Base-by-base conservation (phyloP, 2,329 filamentous ascomycete species). In the Clarireedia sp. region DNA sequence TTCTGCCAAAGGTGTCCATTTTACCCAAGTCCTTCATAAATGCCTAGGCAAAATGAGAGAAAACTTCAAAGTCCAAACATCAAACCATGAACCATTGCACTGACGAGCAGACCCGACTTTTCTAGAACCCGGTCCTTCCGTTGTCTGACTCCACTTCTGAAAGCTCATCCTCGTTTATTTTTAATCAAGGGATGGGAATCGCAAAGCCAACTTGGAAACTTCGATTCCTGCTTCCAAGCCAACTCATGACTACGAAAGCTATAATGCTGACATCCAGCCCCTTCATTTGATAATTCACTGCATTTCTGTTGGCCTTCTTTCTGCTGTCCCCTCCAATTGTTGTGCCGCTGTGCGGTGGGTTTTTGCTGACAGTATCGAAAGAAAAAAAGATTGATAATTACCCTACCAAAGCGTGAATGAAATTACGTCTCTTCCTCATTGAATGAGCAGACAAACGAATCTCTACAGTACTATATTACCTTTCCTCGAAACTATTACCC, bases 351-450 rank as follows among this genome's bases (percentile, higher is more conserved):
- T 43, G 17, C 40, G n/a, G 16, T n/a, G 10, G 36, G 24, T 33
- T 37, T 14, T 54, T 45, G 46, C 60, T 61, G 56, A 62, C 59
- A 48, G 45, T 48, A 26, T 44, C 45, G 24, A 52, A 40, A 40
- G 14, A 5, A 40, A 40, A 40, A 5, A 41, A 47, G n/a, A 48
- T 48, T 38, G 45, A 57, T 53, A 48, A 37, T 48, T 56, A 26
- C 24, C 24, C n/a, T n/a, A n/a, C n/a, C 24, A 26, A 26, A 7
- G 24, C 24, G 24, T 26, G 24, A 7, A 7, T 26, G 24, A 26
- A 26, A 26, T 6, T 26, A 26, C 8, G 8, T 26, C 24, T 2
- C 29, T 33, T 10, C 29, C 29, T 14, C 9, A 12, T 33, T 33
- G 29, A 33, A 33, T 12, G 29, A 33, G 29, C 29, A 33, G 29